Conservation (phyloP, 2,329 filamentous ascomycete genomes). For the Sporothrix variecibatus region DNA sequence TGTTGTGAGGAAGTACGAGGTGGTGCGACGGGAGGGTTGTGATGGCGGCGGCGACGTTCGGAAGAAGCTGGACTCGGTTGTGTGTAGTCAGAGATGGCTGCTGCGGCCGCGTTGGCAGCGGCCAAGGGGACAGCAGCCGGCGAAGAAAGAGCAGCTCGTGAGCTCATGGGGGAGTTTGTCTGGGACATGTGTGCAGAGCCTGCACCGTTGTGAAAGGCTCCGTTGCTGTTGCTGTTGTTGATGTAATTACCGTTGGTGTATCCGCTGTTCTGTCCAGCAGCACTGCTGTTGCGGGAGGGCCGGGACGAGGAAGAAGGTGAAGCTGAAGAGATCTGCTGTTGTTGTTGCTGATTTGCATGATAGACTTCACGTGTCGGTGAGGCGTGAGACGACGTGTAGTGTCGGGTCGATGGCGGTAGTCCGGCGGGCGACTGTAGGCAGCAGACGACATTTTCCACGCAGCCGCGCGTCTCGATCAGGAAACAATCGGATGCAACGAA, state of each 20-base stretch:
- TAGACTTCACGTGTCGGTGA: constrained; percentile 58
- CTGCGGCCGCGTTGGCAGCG: constrained; percentile 38
- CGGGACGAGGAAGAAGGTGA: constrained; percentile 56
- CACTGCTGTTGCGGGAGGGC: constrained; percentile 56
- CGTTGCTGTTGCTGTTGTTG: constrained; percentile 44
- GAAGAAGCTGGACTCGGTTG: constrained; percentile 41
- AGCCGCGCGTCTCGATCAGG: constrained; percentile 20
- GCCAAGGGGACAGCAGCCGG: constrained; percentile 42
- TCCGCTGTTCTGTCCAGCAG: constrained; percentile 45
- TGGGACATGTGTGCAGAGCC: constrained; percentile 33
- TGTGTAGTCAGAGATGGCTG: constrained; percentile 42
- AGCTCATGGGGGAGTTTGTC: constrained; percentile 49
- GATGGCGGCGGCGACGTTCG: constrained; percentile 56
- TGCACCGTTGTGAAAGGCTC: constrained; percentile 37
- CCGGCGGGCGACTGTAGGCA: constrained; percentile 57
- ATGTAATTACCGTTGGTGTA: constrained; percentile 38
- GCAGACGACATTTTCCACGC: constrained; percentile 60
- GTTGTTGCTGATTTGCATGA: constrained; percentile 53
- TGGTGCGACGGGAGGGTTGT: constrained; percentile 71
- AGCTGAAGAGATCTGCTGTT: constrained; percentile 39
- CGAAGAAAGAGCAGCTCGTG: constrained; percentile 49
- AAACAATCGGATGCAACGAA: neutral
- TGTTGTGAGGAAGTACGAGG: constrained; percentile 72
- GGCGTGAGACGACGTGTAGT: constrained; percentile 55
- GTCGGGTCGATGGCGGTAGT: constrained; percentile 54